phyloP scores from a whole-genome alignment of 371 early-diverging fungal genomes.

The Polyrhizophydium stewartii region DNA sequence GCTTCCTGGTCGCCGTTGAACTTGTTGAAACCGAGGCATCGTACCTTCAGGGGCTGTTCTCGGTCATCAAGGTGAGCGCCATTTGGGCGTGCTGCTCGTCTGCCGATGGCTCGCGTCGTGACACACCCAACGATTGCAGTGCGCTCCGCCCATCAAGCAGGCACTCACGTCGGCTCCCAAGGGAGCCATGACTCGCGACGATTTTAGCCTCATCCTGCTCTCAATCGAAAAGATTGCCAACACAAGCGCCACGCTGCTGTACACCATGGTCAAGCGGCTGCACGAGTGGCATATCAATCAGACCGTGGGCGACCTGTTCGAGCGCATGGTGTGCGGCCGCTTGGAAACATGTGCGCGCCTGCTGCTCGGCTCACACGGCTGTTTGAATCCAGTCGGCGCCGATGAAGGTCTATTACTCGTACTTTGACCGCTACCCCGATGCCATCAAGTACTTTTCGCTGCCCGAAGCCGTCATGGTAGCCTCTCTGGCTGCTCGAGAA shows the following conservation, averaged over 20 bases:
- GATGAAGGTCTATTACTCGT: background rate
- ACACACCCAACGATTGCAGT: background rate
- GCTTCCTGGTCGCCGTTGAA: constrained; percentile 17
- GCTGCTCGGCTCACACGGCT: background rate
- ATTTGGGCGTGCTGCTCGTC: background rate
- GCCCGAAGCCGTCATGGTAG: background rate
- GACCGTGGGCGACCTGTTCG: constrained; percentile 2
- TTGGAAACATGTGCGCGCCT: no score
- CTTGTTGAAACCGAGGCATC: constrained; percentile 21
- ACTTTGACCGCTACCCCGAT: background rate
- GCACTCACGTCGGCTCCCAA: background rate
- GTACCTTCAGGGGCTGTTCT: constrained; percentile 17
- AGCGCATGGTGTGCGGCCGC: background rate
- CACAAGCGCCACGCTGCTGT: constrained; percentile 1
- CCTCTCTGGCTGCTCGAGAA: background rate
- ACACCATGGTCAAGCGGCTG: background rate
- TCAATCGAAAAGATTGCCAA: constrained; percentile 5
- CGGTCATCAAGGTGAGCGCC: constrained; percentile 11
- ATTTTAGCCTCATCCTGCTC: constrained; percentile 2
- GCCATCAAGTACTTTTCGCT: background rate
- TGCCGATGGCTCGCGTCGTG: background rate
- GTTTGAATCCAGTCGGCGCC: background rate
- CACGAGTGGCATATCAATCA: constrained; percentile 1
- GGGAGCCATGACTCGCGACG: background rate
- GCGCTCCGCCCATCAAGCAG: background rate